phyloP scores from a whole-genome alignment of 1,284 basidiomycete species.

The Pascua guehoae region DNA sequence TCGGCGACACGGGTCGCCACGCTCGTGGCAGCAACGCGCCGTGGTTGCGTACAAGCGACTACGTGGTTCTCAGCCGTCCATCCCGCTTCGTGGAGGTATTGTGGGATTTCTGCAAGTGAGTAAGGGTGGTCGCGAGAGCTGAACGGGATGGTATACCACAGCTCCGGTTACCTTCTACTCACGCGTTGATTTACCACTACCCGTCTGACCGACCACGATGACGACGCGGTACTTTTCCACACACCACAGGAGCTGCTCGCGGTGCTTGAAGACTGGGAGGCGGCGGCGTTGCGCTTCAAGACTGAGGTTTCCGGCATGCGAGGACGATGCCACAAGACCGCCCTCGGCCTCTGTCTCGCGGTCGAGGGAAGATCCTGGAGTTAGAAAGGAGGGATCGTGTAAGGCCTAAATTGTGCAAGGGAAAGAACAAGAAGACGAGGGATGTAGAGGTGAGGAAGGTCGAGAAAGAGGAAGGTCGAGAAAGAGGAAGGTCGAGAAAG shows the following conservation, averaged over 20 bases:
- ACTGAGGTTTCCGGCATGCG: slow-evolving; percentile 50
- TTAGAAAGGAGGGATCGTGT: not conserved
- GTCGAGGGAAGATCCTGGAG: slow-evolving; percentile 68
- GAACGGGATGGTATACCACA: not conserved
- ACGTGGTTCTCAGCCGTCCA: slow-evolving; percentile 76
- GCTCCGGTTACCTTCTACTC: slow-evolving; percentile 40
- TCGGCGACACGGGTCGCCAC: slow-evolving; percentile 85
- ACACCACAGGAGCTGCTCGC: slow-evolving; percentile 76
- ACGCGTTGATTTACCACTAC: slow-evolving; percentile 97
- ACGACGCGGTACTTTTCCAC: slow-evolving; percentile 77
- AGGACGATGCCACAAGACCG: slow-evolving; percentile 62
- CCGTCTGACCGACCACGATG: slow-evolving; percentile 89
- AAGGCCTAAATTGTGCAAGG: too few relatives aligned
- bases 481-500: too few relatives aligned
- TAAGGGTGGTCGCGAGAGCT: not conserved
- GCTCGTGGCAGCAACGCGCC: slow-evolving; percentile 90
- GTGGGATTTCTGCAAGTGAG: slow-evolving; percentile 71
- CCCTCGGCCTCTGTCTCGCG: slow-evolving; percentile 72
- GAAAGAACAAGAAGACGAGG: too few relatives aligned
- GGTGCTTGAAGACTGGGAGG: slow-evolving; percentile 83
- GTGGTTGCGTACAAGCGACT: slow-evolving; percentile 88
- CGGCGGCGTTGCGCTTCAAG: slow-evolving; percentile 71
- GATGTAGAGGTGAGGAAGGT: too few relatives aligned
- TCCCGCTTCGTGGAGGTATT: slow-evolving; percentile 85
- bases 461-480: too few relatives aligned